These are phyloP conservation scores for Rhodocollybia butyracea DNA, from an alignment of 768 basidiomycete species.

Conservation along the genomic window DNA sequence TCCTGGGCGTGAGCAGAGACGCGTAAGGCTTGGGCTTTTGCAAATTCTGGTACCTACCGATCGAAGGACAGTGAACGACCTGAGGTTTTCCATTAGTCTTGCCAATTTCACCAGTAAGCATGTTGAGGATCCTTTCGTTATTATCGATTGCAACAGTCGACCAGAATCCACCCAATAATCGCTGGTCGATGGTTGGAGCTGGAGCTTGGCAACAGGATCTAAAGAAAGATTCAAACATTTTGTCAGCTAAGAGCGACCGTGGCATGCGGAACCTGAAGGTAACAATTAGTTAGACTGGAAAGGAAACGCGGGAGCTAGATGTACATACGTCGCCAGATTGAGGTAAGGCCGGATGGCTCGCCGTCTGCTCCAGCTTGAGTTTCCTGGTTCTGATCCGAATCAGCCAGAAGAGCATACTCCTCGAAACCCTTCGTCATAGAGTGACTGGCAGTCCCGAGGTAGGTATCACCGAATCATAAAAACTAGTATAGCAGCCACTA, in stretches of 20 bases:
- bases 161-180: constrained; percentile 81
- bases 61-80: constrained; percentile 76
- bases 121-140: constrained; percentile 92
- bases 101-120: constrained; percentile 90
- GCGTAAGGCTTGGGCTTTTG: constrained; percentile 90
- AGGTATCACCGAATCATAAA: constrained; percentile 94
- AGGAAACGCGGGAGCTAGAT: background rate
- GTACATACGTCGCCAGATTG: constrained; percentile 76
- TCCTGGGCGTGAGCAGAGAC: constrained; percentile 71
- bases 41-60: constrained; percentile 79
- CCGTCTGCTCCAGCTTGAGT: constrained; percentile 26
- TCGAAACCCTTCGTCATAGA: constrained; percentile 99
- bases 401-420: constrained; percentile 86
- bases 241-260: constrained; percentile 97
- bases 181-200: constrained; percentile 52
- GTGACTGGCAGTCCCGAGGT: constrained; percentile 91
- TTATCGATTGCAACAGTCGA: constrained; percentile 86
- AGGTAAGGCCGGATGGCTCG: constrained; percentile 83
- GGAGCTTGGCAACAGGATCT: constrained; percentile 65
- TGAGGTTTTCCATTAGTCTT: constrained; percentile 92
- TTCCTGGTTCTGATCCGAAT: constrained; percentile 27
- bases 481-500: constrained; percentile 56
- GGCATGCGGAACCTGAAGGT: constrained; percentile 84
- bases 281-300: constrained; percentile 1
- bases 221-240: constrained; percentile 95